Evolutionary conservation across 148 eudicot genomes (phyloP), one percentile per base, ranked within the genome.

Genomic region (Pharnaceum exiguum): DNA sequence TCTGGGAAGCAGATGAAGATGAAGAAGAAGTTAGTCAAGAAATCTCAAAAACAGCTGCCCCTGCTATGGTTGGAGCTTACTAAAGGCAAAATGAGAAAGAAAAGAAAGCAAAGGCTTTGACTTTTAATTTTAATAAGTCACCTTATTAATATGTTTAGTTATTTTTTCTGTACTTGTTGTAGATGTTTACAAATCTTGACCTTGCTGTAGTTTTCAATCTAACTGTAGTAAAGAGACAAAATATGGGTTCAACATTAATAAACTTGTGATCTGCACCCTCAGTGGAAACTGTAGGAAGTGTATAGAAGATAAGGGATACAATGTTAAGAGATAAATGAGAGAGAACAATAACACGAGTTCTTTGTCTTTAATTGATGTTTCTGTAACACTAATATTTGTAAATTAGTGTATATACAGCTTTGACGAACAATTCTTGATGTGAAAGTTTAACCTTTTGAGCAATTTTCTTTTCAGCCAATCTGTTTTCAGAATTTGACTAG

Each of bases 1-100:
- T 90, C 57, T 90, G 97, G 97, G 90, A 81, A 67, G 82, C 78
- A 4, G 88, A 73, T 44, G 95, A 72, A 1, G 89, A 82, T 4
- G 82, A 82, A 1, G 85, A 73, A 33, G 74, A 71, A 5, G 70
- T 48, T 29, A 35, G 7, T 43, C 28, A 16, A 30, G 60, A 51
- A 54, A 57, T 35, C 12, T 32, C 7, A 57, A 50, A 10, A 38
- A 37, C 21, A 25, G 45, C 7, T 43, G 12, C 36, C 35, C 47
- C 52, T 40, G 51, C 68, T 18, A 50, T 63, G 55, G 43, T 68
- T 44, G 62, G 51, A 45, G 62, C 43, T 37, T 43, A 17, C 31
- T 66, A 47, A 18, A 32, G 5, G 1, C 21, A 17, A 48, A n/a
- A 8, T 3, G 3, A 23, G 22, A 23, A 38, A 8, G 10, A 10